Base-by-base conservation (phyloP, 495 filamentous ascomycete species). In the Recurvomyces mirabilis region DNA sequence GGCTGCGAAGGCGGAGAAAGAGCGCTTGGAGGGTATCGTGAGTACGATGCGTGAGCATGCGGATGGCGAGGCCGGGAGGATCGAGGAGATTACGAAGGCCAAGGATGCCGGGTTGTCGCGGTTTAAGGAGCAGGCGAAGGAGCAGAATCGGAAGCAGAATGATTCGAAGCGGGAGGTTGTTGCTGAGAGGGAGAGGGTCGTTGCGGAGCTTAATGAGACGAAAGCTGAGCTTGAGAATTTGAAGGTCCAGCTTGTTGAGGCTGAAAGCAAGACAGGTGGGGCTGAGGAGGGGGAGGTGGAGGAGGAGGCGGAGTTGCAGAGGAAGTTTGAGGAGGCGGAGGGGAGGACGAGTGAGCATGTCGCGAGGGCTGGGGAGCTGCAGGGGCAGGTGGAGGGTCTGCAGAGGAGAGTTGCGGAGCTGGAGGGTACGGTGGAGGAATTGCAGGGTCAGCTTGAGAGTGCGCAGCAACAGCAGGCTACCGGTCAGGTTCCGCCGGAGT, bases 1-100 rank as follows among this genome's bases (percentile, higher is more conserved):
- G 18, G 65, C 60, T 4, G 64, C 94, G 13, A 70, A 86, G 57
- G 67, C 66, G 11, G 87, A 95, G 58, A 77, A 80, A 1, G 81
- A 88, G 55, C 64, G 79, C 22, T 67, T 82, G 20, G 62, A 74
- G 30, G 60, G 72, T 35, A 69, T 72, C 17, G 77, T 77, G 28
- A 60, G 71, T 22, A 59, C 70, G 1, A 67, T 94, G 1, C 72
- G 78, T 55, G 64, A 74, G 34, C 68, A 74, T 48, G 42, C 78
- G 7, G 62, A 66, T 21, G 52, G 56, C n/a, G 65, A 75, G 45
- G 66, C 68, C 1, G 65, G 64, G 36, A 57, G 63, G 31, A 66
- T 67, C 3, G 66, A 79, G 47, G 72, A 72, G 13, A 10, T 62
- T 68, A 26, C n/a, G 33, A 47, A 65, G 14, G 68, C 73, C 1